Evolutionary conservation across 768 basidiomycete species (phyloP).

Genomic region (Trametes villosa): DNA sequence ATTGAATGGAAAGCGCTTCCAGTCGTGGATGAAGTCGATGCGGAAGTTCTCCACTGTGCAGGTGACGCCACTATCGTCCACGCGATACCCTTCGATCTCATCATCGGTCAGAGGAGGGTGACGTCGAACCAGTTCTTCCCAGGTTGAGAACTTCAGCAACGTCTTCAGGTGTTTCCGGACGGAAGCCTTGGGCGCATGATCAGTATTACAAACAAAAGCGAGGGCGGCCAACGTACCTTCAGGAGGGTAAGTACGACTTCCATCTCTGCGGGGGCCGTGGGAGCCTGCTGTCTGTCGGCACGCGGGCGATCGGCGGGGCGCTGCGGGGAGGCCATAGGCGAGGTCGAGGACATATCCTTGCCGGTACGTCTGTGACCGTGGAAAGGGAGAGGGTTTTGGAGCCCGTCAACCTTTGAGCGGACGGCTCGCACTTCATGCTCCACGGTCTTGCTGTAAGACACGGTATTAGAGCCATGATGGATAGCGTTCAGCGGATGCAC

Average conservation of each 20-base stretch:
- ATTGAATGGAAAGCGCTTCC: neutral
- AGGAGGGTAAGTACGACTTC: neutral
- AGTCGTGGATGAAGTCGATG: slow-evolving; percentile 2
- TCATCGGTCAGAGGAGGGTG: neutral
- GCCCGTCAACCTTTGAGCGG: neutral
- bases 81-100: neutral
- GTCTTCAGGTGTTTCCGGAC: neutral
- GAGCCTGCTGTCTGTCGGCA: neutral
- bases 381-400: neutral
- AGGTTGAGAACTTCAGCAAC: neutral
- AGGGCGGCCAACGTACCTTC: neutral
- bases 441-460: neutral
- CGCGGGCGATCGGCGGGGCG: neutral
- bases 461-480: no score
- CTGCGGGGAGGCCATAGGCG: neutral
- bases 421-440: neutral
- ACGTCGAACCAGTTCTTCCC: neutral
- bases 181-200: neutral
- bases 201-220: no score
- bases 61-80: neutral
- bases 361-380: neutral
- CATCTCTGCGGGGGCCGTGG: neutral
- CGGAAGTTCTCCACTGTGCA: neutral
- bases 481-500: neutral
- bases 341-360: neutral